These are phyloP conservation scores for Leishmania major DNA, from an alignment of 208 protist genomes.

Conservation along the genomic window DNA sequence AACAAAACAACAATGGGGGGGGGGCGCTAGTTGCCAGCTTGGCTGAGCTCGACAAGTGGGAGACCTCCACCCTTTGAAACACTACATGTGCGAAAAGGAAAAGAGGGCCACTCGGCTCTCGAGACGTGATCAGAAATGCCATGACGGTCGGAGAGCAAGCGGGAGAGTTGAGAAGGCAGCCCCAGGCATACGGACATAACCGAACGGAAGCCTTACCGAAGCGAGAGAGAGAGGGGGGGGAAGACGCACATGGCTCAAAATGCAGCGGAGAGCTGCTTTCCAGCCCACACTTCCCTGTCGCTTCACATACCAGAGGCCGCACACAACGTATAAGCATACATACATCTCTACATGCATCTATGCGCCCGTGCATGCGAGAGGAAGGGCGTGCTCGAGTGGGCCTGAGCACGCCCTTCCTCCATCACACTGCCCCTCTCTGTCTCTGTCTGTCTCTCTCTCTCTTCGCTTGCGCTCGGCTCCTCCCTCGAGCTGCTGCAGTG, in stretches of 20 bases:
- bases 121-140: neutral
- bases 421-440: too few species aligned
- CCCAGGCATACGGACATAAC: neutral
- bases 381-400: neutral
- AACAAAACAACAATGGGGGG: conserved; percentile 8
- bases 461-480: neutral
- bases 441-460: neutral
- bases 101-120: neutral
- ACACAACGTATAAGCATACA: neutral
- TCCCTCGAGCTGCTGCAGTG: neutral
- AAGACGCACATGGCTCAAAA: neutral
- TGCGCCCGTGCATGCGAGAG: neutral
- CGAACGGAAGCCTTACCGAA: neutral
- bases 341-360: neutral
- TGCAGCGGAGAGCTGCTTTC: neutral
- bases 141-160: neutral
- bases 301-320: neutral
- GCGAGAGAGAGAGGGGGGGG: neutral
- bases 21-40: neutral
- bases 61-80: neutral
- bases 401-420: neutral
- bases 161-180: neutral
- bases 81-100: neutral
- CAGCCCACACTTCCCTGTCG: neutral
- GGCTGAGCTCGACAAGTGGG: neutral